Evolutionary conservation across 129 eudicot species (phyloP).

Genomic region (Sambucus nigra): DNA sequence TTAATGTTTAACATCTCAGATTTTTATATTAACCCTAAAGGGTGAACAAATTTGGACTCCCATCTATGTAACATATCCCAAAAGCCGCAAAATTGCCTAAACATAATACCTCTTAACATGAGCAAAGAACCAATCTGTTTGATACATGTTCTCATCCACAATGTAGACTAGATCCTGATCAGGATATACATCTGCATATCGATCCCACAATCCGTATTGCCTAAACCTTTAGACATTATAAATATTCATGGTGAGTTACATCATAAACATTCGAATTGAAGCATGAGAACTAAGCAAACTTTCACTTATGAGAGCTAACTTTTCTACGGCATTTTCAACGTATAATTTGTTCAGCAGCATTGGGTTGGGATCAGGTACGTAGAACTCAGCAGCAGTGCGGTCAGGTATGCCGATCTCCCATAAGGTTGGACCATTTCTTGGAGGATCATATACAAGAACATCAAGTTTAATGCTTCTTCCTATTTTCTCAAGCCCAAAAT

Average conservation of each 20-base stretch:
- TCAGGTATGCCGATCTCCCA: constrained; percentile 86
- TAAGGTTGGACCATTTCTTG: constrained; percentile 60
- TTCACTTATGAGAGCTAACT: constrained; percentile 23
- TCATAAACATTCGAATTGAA: background rate
- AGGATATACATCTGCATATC: constrained; percentile 52
- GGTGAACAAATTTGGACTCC: no score
- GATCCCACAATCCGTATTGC: constrained; percentile 80
- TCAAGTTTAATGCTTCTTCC: constrained; percentile 33
- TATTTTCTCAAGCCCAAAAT: constrained; percentile 12
- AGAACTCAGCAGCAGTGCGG: constrained; percentile 60
- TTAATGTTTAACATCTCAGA: no score
- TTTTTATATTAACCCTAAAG: no score
- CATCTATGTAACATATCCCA: no score
- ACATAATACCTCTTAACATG: constrained; percentile 39
- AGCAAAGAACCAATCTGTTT: constrained; percentile 59
- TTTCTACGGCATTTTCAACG: constrained; percentile 18
- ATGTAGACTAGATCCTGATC: constrained; percentile 38
- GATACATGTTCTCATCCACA: constrained; percentile 35
- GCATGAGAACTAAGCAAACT: background rate
- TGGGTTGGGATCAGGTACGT: constrained; percentile 45
- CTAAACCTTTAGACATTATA: constrained; percentile 44
- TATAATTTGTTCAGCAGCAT: constrained; percentile 30
- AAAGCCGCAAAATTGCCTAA: no score
- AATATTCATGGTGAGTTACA: background rate
- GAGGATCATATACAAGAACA: constrained; percentile 34